A percentile compares a stretch with the other conserved stretches of the same genome.
Evolutionary conservation across 345 rosid genomes (phyloP).

Genomic region (Acer campestre): DNA sequence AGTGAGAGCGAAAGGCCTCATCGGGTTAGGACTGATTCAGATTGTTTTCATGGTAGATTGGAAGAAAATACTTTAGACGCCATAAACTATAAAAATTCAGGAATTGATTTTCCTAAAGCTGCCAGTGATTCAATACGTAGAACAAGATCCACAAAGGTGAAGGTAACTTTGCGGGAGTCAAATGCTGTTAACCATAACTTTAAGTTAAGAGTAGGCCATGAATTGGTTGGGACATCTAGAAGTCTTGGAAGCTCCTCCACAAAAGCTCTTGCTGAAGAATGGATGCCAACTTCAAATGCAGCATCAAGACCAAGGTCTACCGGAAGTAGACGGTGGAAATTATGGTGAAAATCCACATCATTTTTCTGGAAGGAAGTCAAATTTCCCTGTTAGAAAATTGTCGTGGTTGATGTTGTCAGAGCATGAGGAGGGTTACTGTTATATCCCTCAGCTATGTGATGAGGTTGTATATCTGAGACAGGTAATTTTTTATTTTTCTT

Average conservation of each 20-base stretch:
- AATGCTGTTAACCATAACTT: conserved; percentile 30
- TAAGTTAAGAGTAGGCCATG: conserved; percentile 42
- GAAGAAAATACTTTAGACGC: conserved; percentile 30
- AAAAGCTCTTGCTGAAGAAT: conserved; percentile 47
- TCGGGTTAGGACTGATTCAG: conserved; percentile 24
- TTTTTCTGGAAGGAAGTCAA: conserved; percentile 39
- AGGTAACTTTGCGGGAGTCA: conserved; percentile 48
- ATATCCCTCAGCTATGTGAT: conserved; percentile 91
- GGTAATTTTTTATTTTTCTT: conserved; percentile 39
- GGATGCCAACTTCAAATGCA: conserved; percentile 62
- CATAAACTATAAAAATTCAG: conserved; percentile 32
- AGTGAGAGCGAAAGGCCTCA: conserved; percentile 22
- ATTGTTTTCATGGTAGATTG: conserved; percentile 25
- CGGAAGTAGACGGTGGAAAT: conserved; percentile 44
- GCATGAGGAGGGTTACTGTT: conserved; percentile 88
- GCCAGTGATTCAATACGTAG: conserved; percentile 53
- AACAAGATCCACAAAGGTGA: conserved; percentile 70
- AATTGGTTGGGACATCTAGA: conserved; percentile 41
- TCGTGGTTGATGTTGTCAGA: conserved; percentile 89
- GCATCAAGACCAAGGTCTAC: conserved; percentile 56
- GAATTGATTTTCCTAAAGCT: conserved; percentile 37
- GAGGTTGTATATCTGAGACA: conserved; percentile 89
- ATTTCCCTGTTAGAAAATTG: conserved; percentile 43
- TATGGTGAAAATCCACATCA: conserved; percentile 27
- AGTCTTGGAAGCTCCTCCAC: conserved; percentile 35